phyloP scores from a whole-genome alignment of 2,329 filamentous ascomycete species.

The Epichloe coenophiala region DNA sequence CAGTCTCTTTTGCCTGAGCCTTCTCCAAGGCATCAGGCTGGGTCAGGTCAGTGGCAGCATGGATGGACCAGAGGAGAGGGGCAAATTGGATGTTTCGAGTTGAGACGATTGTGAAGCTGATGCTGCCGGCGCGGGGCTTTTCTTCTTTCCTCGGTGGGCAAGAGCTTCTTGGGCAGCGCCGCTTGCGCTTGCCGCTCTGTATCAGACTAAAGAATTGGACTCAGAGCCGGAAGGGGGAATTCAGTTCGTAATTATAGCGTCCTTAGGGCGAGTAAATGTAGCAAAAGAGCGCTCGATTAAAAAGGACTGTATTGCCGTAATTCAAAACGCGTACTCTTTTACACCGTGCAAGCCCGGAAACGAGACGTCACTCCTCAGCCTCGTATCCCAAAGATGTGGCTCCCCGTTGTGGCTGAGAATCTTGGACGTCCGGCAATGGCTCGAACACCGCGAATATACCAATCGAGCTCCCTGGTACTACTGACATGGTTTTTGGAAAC shows the following conservation, averaged over 20 bases:
- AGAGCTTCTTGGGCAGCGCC: slow-evolving; percentile 1
- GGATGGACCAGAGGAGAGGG: slow-evolving; percentile 14
- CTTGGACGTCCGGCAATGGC: neutral
- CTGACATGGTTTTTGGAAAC: no score
- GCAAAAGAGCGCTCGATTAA: neutral
- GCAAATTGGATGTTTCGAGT: neutral
- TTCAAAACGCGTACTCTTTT: no score
- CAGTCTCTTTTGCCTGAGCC: slow-evolving; percentile 17
- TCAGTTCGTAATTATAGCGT: neutral
- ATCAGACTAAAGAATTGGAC: neutral
- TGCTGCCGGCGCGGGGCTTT: slow-evolving; percentile 1
- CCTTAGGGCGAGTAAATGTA: neutral
- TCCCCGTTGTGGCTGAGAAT: neutral
- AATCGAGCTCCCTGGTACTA: no score
- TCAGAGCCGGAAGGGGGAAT: neutral
- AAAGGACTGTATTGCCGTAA: neutral
- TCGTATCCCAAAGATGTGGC: neutral
- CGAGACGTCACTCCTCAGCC: neutral
- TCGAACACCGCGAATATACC: no score
- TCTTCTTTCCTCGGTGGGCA: neutral
- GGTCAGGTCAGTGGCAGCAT: slow-evolving; percentile 20
- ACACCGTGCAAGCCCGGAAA: neutral
- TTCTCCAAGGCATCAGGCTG: slow-evolving; percentile 24
- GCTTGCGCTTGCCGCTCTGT: slow-evolving; percentile 7
- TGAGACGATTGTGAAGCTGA: neutral